These are phyloP conservation scores for Pythium monospermum DNA, from an alignment of 352 stramenopile species.

Conservation along the genomic window DNA sequence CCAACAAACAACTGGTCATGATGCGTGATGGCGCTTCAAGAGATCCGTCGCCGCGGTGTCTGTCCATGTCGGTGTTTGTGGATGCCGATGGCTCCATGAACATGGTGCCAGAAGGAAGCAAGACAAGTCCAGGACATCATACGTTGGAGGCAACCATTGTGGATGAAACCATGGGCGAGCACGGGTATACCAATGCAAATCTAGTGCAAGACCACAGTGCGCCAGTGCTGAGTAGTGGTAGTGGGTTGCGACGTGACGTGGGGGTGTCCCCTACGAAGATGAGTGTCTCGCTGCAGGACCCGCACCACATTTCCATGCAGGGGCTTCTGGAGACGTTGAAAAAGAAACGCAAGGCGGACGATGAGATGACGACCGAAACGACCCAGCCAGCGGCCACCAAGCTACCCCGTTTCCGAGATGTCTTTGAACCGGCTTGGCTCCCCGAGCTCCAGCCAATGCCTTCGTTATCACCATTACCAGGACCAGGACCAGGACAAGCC, in stretches of 20 bases:
- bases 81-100: conserved; percentile 15
- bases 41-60: too few species aligned
- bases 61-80: conserved; percentile 33
- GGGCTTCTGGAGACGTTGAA: conserved; percentile 64
- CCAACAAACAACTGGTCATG: too few species aligned
- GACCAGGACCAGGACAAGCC: too few species aligned
- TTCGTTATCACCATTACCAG: conserved; percentile 5
- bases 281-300: conserved; percentile 16
- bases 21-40: too few species aligned
- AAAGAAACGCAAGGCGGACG: conserved; percentile 42
- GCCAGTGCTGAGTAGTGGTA: too few species aligned
- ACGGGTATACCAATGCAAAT: not conserved
- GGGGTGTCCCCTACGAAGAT: too few species aligned
- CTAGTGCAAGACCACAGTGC: too few species aligned
- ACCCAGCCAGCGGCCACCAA: conserved; percentile 17
- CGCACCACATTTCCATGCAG: conserved; percentile 71
- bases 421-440: conserved; percentile 34
- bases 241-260: too few species aligned
- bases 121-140: conserved; percentile 8
- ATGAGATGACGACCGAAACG: conserved; percentile 9
- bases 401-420: conserved; percentile 59
- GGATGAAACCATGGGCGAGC: not conserved
- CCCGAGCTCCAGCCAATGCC: conserved; percentile 3
- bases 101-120: conserved; percentile 5
- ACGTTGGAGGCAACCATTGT: not conserved